phyloP scores from a whole-genome alignment of 257 asterid species.

The Primulina eburnea region DNA sequence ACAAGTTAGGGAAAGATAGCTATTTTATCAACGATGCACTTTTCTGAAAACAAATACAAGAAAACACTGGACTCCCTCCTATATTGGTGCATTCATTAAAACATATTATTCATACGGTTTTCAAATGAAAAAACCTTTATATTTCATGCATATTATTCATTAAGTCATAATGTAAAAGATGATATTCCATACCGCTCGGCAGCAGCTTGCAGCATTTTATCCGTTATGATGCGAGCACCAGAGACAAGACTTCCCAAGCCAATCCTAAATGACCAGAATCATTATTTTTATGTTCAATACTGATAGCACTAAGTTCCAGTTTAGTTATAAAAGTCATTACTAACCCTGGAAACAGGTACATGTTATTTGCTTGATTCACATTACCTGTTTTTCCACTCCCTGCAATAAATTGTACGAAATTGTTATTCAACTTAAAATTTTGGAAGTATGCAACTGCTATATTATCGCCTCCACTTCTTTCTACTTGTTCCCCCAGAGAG shows the following conservation, averaged over 20 bases:
- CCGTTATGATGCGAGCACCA: slow-evolving; percentile 89
- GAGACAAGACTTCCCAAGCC: slow-evolving; percentile 96
- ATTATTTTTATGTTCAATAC: slow-evolving; percentile 11
- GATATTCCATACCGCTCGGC: slow-evolving; percentile 67
- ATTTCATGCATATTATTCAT: not conserved
- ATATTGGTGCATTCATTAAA: not conserved
- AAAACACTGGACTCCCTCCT: not conserved
- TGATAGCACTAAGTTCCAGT: not conserved
- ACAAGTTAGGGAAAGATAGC: slow-evolving; percentile 15
- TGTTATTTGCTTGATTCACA: slow-evolving; percentile 98
- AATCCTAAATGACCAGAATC: slow-evolving; percentile 47
- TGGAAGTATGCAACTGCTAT: slow-evolving; percentile 6
- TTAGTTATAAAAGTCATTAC: slow-evolving; percentile 32
- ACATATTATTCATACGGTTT: too few species aligned
- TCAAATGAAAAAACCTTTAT: too few species aligned
- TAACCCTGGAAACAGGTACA: slow-evolving; percentile 98
- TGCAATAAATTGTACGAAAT: slow-evolving; percentile 36
- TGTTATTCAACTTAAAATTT: slow-evolving; percentile 13
- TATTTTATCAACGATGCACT: not conserved
- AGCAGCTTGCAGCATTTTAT: slow-evolving; percentile 93
- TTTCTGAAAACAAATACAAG: not conserved
- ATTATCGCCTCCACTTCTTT: slow-evolving; percentile 3
- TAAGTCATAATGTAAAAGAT: slow-evolving; percentile 12
- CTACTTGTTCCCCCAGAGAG: slow-evolving; percentile 6
- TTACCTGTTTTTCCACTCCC: slow-evolving; percentile 81